These are phyloP conservation scores for Sphagnum tenellum DNA, from an alignment of 225 moss, liverwort and hornwort genomes.

Conservation along the genomic window DNA sequence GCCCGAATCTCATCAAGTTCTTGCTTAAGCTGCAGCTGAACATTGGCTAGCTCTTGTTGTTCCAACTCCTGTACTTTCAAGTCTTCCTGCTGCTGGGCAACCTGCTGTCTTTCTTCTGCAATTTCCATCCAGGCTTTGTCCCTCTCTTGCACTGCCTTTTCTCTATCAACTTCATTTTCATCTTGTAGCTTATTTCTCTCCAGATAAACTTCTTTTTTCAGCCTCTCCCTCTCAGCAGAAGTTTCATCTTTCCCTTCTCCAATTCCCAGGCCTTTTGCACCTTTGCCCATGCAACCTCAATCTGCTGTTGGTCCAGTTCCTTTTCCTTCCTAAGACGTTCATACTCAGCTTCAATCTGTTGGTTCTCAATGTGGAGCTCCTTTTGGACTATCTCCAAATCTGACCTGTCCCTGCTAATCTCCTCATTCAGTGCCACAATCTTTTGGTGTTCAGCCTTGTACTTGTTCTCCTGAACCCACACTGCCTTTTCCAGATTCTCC, in stretches of 20 bases:
- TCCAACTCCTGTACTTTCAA: too few species aligned
- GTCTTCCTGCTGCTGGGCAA: conserved; percentile 13
- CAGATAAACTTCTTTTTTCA: too few species aligned
- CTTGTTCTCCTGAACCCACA: conserved; percentile 45
- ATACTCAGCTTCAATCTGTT: conserved; percentile 49
- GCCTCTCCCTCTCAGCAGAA: too few species aligned
- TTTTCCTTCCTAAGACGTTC: conserved; percentile 53
- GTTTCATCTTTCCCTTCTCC: too few species aligned
- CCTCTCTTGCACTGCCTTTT: too few species aligned
- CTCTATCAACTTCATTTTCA: too few species aligned
- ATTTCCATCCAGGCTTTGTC: too few species aligned
- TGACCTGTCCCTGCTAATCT: conserved; percentile 44
- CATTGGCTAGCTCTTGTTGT: too few species aligned
- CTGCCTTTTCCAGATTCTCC: conserved; percentile 33
- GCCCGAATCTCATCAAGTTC: too few species aligned
- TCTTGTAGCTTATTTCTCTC: too few species aligned
- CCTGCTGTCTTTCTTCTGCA: too few species aligned
- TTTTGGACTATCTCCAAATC: conserved; percentile 40
- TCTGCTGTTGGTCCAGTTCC: conserved; percentile 53
- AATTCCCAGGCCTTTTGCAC: conserved; percentile 9
- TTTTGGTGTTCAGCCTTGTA: conserved; percentile 34
- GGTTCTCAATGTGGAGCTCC: conserved; percentile 38
- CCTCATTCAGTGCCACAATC: conserved; percentile 41
- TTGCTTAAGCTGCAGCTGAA: too few species aligned
- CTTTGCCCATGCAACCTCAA: conserved; percentile 54